phyloP scores from a whole-genome alignment of 306 rosid species.

The Arachis hypogaea region DNA sequence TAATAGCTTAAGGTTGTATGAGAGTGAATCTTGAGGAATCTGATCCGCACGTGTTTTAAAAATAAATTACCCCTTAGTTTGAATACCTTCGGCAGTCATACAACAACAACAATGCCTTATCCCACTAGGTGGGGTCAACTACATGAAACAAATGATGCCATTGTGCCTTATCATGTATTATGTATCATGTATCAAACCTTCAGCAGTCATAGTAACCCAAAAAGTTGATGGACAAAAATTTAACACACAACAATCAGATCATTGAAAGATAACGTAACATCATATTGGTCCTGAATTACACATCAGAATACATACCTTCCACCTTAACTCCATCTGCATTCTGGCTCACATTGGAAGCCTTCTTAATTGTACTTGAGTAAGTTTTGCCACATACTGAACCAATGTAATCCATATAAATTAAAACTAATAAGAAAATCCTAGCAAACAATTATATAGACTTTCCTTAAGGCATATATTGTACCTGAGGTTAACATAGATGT shows the following conservation, averaged over 20 bases:
- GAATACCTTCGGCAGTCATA: too few species aligned
- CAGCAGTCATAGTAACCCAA: neutral
- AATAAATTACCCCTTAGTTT: neutral
- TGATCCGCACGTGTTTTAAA: neutral
- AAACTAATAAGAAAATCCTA: constrained; percentile 12
- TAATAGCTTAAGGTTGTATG: neutral
- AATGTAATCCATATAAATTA: constrained; percentile 34
- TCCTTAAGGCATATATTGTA: constrained; percentile 44
- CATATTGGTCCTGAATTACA: constrained; percentile 20
- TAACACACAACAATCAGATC: neutral
- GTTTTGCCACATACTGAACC: constrained; percentile 52
- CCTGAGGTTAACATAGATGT: constrained; percentile 60
- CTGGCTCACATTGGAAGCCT: constrained; percentile 51
- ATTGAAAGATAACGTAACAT: constrained; percentile 1
- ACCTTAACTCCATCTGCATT: constrained; percentile 54
- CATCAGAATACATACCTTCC: constrained; percentile 62
- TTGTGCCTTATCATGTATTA: too few species aligned
- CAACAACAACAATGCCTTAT: too few species aligned
- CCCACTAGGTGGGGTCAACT: too few species aligned
- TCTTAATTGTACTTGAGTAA: constrained; percentile 57
- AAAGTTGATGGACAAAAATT: neutral
- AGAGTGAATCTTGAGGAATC: neutral
- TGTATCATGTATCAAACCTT: too few species aligned
- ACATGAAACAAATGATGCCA: too few species aligned
- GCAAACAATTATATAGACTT: constrained; percentile 33